Evolutionary conservation across 306 rosid genomes (phyloP).

Genomic region (Sechiopsis laciniata): DNA sequence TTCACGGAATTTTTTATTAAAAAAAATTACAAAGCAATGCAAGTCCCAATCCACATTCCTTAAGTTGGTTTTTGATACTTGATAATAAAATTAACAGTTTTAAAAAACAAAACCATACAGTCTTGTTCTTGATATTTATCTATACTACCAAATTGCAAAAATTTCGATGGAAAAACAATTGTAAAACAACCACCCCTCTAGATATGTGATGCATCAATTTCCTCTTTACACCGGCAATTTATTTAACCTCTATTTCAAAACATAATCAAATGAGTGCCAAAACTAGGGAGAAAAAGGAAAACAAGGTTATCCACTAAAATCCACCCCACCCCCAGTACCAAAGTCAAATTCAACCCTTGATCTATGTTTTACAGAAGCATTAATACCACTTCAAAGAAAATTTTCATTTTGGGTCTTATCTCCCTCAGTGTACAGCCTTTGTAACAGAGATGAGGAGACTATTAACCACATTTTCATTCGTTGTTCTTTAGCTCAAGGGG

Average conservation of each 20-base stretch:
- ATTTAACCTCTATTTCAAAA: neutral
- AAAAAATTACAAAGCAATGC: neutral
- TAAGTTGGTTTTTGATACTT: neutral
- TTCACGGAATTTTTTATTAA: neutral
- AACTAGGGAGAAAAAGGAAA: conserved; percentile 7
- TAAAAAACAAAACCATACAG: neutral
- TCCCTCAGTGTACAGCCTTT: neutral
- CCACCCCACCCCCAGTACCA: neutral
- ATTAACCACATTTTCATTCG: neutral
- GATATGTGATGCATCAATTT: neutral
- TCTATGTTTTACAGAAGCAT: neutral
- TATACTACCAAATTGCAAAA: conserved; percentile 9
- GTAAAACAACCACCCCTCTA: neutral
- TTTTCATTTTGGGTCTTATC: neutral
- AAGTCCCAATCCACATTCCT: conserved; percentile 8
- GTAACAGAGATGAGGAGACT: conserved; percentile 1
- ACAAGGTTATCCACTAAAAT: neutral
- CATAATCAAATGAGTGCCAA: conserved; percentile 4
- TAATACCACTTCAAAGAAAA: neutral
- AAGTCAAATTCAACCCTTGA: neutral
- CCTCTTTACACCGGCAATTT: neutral
- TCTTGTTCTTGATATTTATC: neutral
- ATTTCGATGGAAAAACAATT: neutral
- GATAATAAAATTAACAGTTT: neutral
- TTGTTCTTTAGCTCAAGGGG: neutral